phyloP scores from a whole-genome alignment of 2,329 filamentous ascomycete species.

The Fusarium camptoceras region DNA sequence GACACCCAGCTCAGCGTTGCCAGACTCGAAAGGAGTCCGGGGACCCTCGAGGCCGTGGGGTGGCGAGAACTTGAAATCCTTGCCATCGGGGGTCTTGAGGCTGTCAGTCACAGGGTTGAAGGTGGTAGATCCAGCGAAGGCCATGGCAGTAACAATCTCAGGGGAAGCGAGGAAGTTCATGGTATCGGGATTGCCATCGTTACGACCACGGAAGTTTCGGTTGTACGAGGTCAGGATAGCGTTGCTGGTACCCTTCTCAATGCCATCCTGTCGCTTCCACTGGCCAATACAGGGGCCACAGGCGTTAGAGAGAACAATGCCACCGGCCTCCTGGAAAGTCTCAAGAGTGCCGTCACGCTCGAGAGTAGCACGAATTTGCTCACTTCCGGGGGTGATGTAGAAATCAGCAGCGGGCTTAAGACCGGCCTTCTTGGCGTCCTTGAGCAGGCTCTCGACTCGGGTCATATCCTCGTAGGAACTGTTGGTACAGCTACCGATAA shows the following conservation, averaged over 20 bases:
- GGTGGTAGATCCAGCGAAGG: slow-evolving; percentile 89
- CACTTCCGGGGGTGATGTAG: slow-evolving; percentile 94
- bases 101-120: slow-evolving; percentile 96
- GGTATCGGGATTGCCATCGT: slow-evolving; percentile 94
- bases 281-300: slow-evolving; percentile 94
- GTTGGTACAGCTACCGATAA: slow-evolving; percentile 99
- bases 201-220: slow-evolving; percentile 96
- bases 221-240: slow-evolving; percentile 98
- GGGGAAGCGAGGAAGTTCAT: slow-evolving; percentile 99
- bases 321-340: slow-evolving; percentile 96
- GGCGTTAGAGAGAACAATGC: slow-evolving; percentile 93
- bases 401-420: slow-evolving; percentile 94
- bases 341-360: slow-evolving; percentile 89
- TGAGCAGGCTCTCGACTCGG: slow-evolving; percentile 84
- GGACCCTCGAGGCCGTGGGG: slow-evolving; percentile 77
- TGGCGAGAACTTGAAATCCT: slow-evolving; percentile 85
- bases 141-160: slow-evolving; percentile 95
- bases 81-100: slow-evolving; percentile 82
- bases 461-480: slow-evolving; percentile 89
- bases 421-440: slow-evolving; percentile 88
- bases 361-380: slow-evolving; percentile 96
- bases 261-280: slow-evolving; percentile 91
- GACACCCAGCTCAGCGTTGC: slow-evolving; percentile 79
- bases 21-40: slow-evolving; percentile 76
- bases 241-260: slow-evolving; percentile 86